phyloP scores from a whole-genome alignment of 148 eudicot species.

The Chenopodium quinoa region DNA sequence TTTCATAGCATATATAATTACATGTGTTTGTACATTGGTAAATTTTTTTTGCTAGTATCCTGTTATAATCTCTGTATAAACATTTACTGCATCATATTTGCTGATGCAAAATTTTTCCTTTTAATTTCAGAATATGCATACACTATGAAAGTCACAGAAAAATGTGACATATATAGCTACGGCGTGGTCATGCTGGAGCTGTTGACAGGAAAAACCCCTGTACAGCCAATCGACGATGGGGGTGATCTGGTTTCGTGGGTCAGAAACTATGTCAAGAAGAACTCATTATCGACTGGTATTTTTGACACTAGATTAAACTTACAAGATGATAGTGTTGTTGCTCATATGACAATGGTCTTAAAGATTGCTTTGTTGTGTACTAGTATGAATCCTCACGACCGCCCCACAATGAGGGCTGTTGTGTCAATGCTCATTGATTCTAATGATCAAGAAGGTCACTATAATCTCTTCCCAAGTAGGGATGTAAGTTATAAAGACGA shows the following conservation, averaged over 20 bases:
- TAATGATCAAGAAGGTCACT: conserved; percentile 34
- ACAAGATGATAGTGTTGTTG: conserved; percentile 36
- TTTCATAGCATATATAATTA: background rate
- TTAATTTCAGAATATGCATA: conserved; percentile 62
- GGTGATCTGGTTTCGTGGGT: conserved; percentile 80
- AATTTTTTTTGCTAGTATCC: background rate
- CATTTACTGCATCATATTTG: background rate
- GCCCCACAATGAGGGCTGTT: conserved; percentile 78
- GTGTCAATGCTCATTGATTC: conserved; percentile 74
- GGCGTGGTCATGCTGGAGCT: conserved; percentile 84
- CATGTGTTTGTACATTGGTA: background rate
- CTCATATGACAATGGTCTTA: conserved; percentile 61
- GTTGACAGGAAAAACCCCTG: conserved; percentile 75
- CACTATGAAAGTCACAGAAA: conserved; percentile 88
- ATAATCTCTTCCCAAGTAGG: conserved; percentile 35
- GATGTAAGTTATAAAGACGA: conserved; percentile 32
- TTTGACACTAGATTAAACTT: conserved; percentile 65
- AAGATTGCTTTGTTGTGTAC: conserved; percentile 86
- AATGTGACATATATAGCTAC: conserved; percentile 80
- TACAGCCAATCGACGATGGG: conserved; percentile 74
- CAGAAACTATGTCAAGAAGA: conserved; percentile 42
- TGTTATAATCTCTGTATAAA: background rate
- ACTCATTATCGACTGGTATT: conserved; percentile 33
- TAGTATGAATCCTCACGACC: conserved; percentile 54
- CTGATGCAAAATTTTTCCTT: background rate